A percentile compares a stretch with the other conserved stretches of the same genome.
These are phyloP conservation scores for Hymenoscyphus fraxineus DNA, from an alignment of 2,329 filamentous ascomycete genomes.

Conservation along the genomic window DNA sequence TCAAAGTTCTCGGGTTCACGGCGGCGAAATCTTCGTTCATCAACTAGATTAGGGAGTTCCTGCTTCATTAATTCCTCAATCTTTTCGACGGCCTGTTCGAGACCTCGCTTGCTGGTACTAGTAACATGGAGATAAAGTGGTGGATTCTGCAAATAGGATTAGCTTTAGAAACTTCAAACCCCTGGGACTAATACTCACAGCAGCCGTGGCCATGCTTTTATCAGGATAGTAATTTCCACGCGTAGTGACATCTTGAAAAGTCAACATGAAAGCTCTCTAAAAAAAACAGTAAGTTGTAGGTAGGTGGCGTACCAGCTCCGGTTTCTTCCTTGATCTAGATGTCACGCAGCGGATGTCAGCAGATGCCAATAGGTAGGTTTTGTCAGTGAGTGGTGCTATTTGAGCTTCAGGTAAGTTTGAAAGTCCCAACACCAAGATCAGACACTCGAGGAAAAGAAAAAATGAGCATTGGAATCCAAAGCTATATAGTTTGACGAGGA, in stretches of 20 bases:
- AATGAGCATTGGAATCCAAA: slow-evolving; percentile 27
- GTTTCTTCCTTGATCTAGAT: slow-evolving; percentile 99
- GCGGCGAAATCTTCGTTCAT: slow-evolving; percentile 86
- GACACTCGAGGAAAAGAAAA: slow-evolving; percentile 34
- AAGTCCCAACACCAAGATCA: slow-evolving; percentile 50
- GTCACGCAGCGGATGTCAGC: slow-evolving; percentile 86
- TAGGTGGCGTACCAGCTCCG: slow-evolving; percentile 87
- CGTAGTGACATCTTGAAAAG: slow-evolving; percentile 91
- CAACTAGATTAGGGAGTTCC: slow-evolving; percentile 90
- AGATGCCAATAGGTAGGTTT: slow-evolving; percentile 72
- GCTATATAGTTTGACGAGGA: slow-evolving; percentile 31
- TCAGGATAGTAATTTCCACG: slow-evolving; percentile 95
- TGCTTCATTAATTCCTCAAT: slow-evolving; percentile 96
- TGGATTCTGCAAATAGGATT: slow-evolving; percentile 62
- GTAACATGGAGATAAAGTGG: slow-evolving; percentile 94
- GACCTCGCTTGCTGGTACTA: slow-evolving; percentile 84
- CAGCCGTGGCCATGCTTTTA: slow-evolving; percentile 92
- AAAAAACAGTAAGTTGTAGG: slow-evolving; percentile 39
- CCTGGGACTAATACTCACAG: slow-evolving; percentile 55
- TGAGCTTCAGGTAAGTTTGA: slow-evolving; percentile 67
- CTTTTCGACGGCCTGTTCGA: slow-evolving; percentile 80
- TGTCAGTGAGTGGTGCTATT: slow-evolving; percentile 55
- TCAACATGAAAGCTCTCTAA: slow-evolving; percentile 50
- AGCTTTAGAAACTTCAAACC: slow-evolving; percentile 9
- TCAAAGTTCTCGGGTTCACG: slow-evolving; percentile 77